Evolutionary conservation across 2,329 filamentous ascomycete species (phyloP).

Genomic region (Cladosporium velox): DNA sequence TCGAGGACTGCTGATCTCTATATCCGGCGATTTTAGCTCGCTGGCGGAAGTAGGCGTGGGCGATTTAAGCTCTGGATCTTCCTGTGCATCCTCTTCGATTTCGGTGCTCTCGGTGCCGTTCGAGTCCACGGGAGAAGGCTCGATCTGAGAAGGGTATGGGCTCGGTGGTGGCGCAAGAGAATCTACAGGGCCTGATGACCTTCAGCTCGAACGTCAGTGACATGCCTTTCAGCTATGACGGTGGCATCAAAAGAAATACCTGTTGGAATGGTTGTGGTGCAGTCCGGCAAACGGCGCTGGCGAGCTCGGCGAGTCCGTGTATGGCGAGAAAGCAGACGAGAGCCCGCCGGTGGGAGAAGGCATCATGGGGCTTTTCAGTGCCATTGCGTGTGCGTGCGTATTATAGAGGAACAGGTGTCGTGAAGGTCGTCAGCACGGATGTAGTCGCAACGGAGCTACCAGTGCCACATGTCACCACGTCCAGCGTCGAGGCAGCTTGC

Average conservation of each 20-base stretch:
- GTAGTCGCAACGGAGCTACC: not conserved
- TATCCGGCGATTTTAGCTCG: slow-evolving; percentile 34
- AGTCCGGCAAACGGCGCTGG: slow-evolving; percentile 47
- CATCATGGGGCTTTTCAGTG: slow-evolving; percentile 43
- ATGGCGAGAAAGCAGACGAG: slow-evolving; percentile 53
- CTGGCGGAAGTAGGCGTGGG: slow-evolving; percentile 24
- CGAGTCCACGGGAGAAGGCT: slow-evolving; percentile 81
- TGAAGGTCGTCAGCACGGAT: not conserved
- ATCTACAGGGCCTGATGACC: slow-evolving; percentile 49
- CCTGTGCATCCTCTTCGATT: slow-evolving; percentile 77
- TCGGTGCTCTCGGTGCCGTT: slow-evolving; percentile 82
- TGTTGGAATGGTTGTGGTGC: slow-evolving; percentile 41
- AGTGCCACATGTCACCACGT: slow-evolving; percentile 2
- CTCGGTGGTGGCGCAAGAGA: slow-evolving; percentile 51
- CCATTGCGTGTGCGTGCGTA: slow-evolving; percentile 27
- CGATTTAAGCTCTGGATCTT: slow-evolving; percentile 47
- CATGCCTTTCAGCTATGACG: not conserved
- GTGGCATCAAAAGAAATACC: slow-evolving; percentile 32
- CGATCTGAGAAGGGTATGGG: slow-evolving; percentile 65
- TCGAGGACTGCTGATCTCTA: slow-evolving; percentile 37
- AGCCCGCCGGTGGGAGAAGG: slow-evolving; percentile 43
- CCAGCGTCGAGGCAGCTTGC: not conserved
- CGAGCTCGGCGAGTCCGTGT: slow-evolving; percentile 54
- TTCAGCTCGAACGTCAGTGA: slow-evolving; percentile 33
- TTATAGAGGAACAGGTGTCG: not conserved